Conservation (phyloP, 495 filamentous ascomycete genomes). For the Neurospora cerealis region DNA sequence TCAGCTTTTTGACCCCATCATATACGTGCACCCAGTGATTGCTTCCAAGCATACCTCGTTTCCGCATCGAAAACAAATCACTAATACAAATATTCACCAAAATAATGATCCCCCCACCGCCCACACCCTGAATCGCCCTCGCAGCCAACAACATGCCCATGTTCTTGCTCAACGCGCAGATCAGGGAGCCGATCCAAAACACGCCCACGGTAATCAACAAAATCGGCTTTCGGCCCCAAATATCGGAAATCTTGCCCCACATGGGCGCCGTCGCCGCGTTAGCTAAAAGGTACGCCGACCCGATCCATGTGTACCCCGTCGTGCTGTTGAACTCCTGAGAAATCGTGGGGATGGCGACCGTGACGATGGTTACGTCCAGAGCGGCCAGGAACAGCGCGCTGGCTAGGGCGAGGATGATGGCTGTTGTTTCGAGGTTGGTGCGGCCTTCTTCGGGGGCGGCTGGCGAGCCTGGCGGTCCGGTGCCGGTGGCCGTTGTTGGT, state of each 20-base stretch:
- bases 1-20: background rate
- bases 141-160: slow-evolving; percentile 69
- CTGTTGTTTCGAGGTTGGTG: slow-evolving; percentile 23
- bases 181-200: slow-evolving; percentile 68
- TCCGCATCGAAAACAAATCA: slow-evolving; percentile 64
- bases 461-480: background rate
- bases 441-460: slow-evolving; percentile 22
- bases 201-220: slow-evolving; percentile 59
- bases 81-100: slow-evolving; percentile 74
- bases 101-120: slow-evolving; percentile 71
- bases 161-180: slow-evolving; percentile 55
- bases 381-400: slow-evolving; percentile 45
- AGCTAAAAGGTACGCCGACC: slow-evolving; percentile 58
- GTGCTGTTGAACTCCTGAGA: slow-evolving; percentile 50
- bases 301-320: slow-evolving; percentile 70
- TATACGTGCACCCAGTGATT: no score
- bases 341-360: slow-evolving; percentile 45
- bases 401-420: slow-evolving; percentile 35
- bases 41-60: slow-evolving; percentile 34
- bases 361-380: slow-evolving; percentile 32
- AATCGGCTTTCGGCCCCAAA: slow-evolving; percentile 77
- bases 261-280: slow-evolving; percentile 58
- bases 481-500: background rate
- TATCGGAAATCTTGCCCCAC: slow-evolving; percentile 81
- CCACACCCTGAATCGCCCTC: slow-evolving; percentile 72